Percentiles rank a stretch among this genome's conserved stretches.
These are phyloP conservation scores for Neurospora africana DNA, from an alignment of 495 filamentous ascomycete species.

Conservation along the genomic window DNA sequence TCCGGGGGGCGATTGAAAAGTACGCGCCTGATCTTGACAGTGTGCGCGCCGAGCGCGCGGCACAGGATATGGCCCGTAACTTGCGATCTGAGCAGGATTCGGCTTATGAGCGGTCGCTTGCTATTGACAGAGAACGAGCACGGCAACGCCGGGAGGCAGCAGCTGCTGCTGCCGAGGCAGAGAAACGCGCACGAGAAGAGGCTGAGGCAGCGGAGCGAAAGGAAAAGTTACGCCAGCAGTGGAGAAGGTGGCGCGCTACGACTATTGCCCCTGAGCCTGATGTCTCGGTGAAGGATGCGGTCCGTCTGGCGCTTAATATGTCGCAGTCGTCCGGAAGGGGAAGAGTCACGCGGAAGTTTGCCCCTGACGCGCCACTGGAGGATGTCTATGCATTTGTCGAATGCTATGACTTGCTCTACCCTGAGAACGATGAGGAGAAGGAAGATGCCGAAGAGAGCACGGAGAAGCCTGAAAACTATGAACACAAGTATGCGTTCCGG, in stretches of 20 bases:
- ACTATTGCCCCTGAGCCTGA: constrained; percentile 59
- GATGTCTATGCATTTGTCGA: constrained; percentile 96
- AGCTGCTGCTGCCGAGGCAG: constrained; percentile 51
- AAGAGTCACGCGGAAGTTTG: constrained; percentile 65
- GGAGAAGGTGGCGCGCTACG: constrained; percentile 71
- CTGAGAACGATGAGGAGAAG: constrained; percentile 22
- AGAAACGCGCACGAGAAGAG: constrained; percentile 43
- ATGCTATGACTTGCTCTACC: constrained; percentile 60
- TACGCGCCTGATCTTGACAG: constrained; percentile 59
- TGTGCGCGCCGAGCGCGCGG: constrained; percentile 56
- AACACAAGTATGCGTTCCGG: constrained; percentile 69
- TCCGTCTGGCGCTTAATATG: constrained; percentile 76
- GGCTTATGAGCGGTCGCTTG: constrained; percentile 85
- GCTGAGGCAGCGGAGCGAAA: constrained; percentile 51
- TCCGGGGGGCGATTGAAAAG: constrained; percentile 58
- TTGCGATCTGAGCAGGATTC: constrained; percentile 77
- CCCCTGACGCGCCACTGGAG: constrained; percentile 55
- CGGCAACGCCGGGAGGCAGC: constrained; percentile 64
- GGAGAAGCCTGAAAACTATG: constrained; percentile 52
- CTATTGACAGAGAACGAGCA: constrained; percentile 74
- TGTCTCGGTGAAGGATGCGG: constrained; percentile 50
- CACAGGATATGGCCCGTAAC: constrained; percentile 65
- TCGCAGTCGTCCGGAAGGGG: constrained; percentile 47
- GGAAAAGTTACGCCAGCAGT: constrained; percentile 51
- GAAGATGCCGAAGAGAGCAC: constrained; percentile 1